Base-by-base conservation (phyloP, 2,329 filamentous ascomycete species). In the Hymenotorrendiella dingleyae region DNA sequence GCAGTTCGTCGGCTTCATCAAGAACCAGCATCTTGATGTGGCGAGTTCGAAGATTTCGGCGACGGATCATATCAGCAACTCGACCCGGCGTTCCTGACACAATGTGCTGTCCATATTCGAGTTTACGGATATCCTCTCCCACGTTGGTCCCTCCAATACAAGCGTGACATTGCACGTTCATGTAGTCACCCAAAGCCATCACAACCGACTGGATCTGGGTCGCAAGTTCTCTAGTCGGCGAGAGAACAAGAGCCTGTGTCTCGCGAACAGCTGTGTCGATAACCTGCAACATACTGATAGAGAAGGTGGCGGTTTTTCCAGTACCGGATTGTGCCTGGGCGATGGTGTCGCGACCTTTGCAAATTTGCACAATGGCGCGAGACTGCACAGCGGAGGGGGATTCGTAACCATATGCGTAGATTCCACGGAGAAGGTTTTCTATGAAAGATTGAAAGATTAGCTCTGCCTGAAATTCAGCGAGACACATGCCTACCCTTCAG, bases 111-210 rank as follows among this genome's bases (percentile, higher is more conserved):
- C 93, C 93, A 59, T 97, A 93, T 65, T 97, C 89, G 49, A 98
- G 86, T 70, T 94, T 94, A 65, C 87, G 84, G 57, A 98, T 98
- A 63, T 98, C 93, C 64, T 97, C 93, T 57, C 93, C 89, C 27
- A 98, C 90, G 62, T 95, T 97, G 54, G 93, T 98, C 47, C 93
- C 93, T 55, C 93, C 93, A 60, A 98, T 97, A 68, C 93, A 98
- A 46, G 93, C 91, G 61, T 98, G 93, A 70, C 93, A 98, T 68
- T 98, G 90, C 3, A 98, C 88, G 63, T 96, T 96, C 93, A 98
- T 97, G 74, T 96, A 98, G 68, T 98, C 93, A 54, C 93, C 93
- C n/a, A 98, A 79, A n/a, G 93, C 93, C 82, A 97, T 94, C 56
- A 98, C 86, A 46, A 98, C 93, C 26, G 88, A 95, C 69, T 98